A percentile compares a stretch with the other conserved stretches of the same genome.
These are phyloP conservation scores for Kazachstania sp. DNA, from an alignment of 1,139 yeast genomes.

Conservation along the genomic window DNA sequence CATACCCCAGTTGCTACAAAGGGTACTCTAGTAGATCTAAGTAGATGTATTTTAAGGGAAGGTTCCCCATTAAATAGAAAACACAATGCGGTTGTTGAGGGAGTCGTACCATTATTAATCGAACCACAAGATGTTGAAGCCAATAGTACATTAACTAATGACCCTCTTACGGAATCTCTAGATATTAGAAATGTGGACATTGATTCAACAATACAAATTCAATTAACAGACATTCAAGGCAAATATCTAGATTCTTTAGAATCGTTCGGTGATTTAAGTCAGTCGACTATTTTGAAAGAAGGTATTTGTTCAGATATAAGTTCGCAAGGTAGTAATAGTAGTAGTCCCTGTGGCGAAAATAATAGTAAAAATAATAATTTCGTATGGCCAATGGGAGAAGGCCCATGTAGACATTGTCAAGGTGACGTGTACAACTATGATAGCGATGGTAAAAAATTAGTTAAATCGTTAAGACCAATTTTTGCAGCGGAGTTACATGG, in stretches of 20 bases:
- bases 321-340: neutral
- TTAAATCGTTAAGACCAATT: conserved; percentile 30
- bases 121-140: neutral
- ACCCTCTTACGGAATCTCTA: no score
- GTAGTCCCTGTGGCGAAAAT: neutral
- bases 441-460: neutral
- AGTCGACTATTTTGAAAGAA: neutral
- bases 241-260: neutral
- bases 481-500: conserved; percentile 57
- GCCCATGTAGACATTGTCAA: conserved; percentile 64
- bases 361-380: neutral
- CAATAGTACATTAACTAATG: no score
- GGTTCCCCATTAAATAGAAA: neutral
- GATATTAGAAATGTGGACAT: neutral
- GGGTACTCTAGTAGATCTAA: neutral
- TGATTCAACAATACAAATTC: neutral
- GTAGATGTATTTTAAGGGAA: neutral
- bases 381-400: conserved; percentile 51
- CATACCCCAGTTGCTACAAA: neutral
- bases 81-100: neutral
- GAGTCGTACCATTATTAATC: neutral
- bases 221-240: neutral
- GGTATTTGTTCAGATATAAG: neutral
- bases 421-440: neutral
- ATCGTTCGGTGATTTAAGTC: neutral